Evolutionary conservation across 805 yeast genomes (phyloP).

Genomic region (Lachancea sp.): DNA sequence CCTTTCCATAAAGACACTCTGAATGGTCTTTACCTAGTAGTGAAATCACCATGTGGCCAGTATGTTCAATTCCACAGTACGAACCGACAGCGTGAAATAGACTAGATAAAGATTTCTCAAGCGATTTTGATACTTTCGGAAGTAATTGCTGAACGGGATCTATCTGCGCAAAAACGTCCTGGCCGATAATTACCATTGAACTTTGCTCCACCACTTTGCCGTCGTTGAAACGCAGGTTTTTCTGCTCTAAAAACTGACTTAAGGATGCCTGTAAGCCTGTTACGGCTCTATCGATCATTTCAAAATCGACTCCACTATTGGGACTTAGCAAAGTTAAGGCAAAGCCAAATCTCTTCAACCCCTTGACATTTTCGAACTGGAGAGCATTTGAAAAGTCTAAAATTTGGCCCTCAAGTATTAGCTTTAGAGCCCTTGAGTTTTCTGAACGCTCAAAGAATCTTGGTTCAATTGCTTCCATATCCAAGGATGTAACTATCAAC

Average conservation of each 20-base stretch:
- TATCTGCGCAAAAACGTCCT: conserved; percentile 5
- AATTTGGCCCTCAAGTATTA: not conserved
- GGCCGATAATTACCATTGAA: conserved; percentile 16
- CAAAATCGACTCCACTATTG: conserved; percentile 3
- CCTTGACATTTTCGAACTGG: conserved; percentile 14
- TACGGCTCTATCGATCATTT: conserved; percentile 2
- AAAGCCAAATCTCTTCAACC: conserved; percentile 11
- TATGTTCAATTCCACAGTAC: not conserved
- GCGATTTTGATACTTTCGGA: conserved; percentile 19
- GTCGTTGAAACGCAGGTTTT: conserved; percentile 8
- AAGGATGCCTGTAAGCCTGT: not conserved
- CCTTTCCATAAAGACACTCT: conserved; percentile 6
- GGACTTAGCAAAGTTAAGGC: conserved; percentile 11
- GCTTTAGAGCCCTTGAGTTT: not conserved
- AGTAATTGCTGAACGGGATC: conserved; percentile 15
- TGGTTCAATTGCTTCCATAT: not conserved
- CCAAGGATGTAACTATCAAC: conserved; percentile 15
- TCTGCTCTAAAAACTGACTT: conserved; percentile 3
- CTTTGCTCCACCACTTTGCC: conserved; percentile 18
- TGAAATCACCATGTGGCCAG: not conserved
- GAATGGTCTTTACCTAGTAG: not conserved
- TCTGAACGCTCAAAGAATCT: not conserved
- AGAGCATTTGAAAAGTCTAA: conserved; percentile 9
- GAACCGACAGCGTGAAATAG: conserved; percentile 22
- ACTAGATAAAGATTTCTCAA: conserved; percentile 16